Percentiles rank a stretch among this genome's conserved stretches.
phyloP scores from a whole-genome alignment of 768 basidiomycete genomes.

The Wakefieldia striispora region DNA sequence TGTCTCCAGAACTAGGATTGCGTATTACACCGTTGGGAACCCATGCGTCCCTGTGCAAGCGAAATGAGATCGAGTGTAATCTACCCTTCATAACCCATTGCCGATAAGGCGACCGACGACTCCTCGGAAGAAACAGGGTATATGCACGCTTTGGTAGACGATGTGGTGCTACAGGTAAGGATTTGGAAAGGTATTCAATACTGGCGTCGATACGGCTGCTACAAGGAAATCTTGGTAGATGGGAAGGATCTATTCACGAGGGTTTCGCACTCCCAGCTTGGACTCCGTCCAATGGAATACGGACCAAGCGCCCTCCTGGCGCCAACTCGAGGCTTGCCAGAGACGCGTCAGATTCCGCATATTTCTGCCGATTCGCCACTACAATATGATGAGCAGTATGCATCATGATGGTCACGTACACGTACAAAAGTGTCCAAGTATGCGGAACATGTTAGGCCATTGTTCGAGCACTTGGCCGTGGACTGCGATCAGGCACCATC shows the following conservation, averaged over 20 bases:
- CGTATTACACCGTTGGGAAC: neutral
- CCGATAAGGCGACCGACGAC: neutral
- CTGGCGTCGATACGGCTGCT: too few relatives aligned
- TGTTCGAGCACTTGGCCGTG: slow-evolving; percentile 77
- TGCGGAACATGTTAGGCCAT: slow-evolving; percentile 83
- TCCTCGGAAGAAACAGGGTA: neutral
- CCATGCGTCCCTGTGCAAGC: neutral
- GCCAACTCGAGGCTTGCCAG: slow-evolving; percentile 10
- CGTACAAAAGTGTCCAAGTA: slow-evolving; percentile 67
- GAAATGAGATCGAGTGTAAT: neutral
- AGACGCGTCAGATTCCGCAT: slow-evolving; percentile 26
- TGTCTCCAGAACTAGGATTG: neutral
- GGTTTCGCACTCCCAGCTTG: slow-evolving; percentile 29
- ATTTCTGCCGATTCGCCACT: slow-evolving; percentile 52
- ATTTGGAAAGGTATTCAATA: neutral
- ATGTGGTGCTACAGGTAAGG: neutral
- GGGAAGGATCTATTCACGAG: slow-evolving; percentile 3
- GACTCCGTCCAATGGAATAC: slow-evolving; percentile 70
- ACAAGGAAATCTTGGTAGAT: neutral
- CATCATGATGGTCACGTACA: slow-evolving; percentile 4
- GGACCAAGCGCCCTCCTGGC: slow-evolving; percentile 63
- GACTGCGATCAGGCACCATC: slow-evolving; percentile 38
- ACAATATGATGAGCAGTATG: neutral
- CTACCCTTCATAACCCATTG: neutral
- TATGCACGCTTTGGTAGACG: too few relatives aligned